Conservation (phyloP, 805 yeast species). For the Ascoidea tarda region DNA sequence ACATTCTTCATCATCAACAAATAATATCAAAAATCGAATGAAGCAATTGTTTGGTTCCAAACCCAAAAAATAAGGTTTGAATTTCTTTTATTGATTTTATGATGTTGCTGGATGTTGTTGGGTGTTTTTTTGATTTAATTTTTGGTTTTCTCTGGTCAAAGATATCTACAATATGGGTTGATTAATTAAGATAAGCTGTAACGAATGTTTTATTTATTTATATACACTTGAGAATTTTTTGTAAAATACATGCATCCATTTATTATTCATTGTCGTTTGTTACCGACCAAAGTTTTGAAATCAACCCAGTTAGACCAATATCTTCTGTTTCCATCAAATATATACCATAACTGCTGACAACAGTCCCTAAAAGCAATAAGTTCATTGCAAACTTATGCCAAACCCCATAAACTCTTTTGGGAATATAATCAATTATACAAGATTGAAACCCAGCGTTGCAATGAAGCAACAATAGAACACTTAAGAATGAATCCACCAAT, state of each 20-base stretch:
- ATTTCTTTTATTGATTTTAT: too few relatives aligned
- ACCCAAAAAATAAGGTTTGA: too few relatives aligned
- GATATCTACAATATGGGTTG: too few relatives aligned
- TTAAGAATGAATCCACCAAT: slow-evolving; percentile 56
- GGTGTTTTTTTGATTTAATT: too few relatives aligned
- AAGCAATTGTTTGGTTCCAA: too few relatives aligned
- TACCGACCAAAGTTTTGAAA: slow-evolving; percentile 42
- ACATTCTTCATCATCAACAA: too few relatives aligned
- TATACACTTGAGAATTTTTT: too few relatives aligned
- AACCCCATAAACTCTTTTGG: slow-evolving; percentile 69
- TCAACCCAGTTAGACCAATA: slow-evolving; percentile 61
- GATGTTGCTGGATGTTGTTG: too few relatives aligned
- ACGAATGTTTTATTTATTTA: too few relatives aligned
- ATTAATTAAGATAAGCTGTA: too few relatives aligned
- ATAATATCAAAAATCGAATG: too few relatives aligned
- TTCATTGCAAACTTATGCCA: slow-evolving; percentile 59
- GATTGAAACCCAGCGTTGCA: slow-evolving; percentile 77
- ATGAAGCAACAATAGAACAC: slow-evolving; percentile 58
- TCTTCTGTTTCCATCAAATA: slow-evolving; percentile 71
- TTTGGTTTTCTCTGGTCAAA: too few relatives aligned
- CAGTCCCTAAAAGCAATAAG: slow-evolving; percentile 59
- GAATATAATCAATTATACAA: slow-evolving; percentile 89
- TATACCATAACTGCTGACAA: slow-evolving; percentile 61
- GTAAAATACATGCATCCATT: neutral
- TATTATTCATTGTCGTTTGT: slow-evolving; percentile 14